Percentiles rank a stretch among this genome's conserved stretches.
These are phyloP conservation scores for Encephalitozoon cuniculi DNA, from an alignment of 371 early-diverging fungal species.

Conservation along the genomic window DNA sequence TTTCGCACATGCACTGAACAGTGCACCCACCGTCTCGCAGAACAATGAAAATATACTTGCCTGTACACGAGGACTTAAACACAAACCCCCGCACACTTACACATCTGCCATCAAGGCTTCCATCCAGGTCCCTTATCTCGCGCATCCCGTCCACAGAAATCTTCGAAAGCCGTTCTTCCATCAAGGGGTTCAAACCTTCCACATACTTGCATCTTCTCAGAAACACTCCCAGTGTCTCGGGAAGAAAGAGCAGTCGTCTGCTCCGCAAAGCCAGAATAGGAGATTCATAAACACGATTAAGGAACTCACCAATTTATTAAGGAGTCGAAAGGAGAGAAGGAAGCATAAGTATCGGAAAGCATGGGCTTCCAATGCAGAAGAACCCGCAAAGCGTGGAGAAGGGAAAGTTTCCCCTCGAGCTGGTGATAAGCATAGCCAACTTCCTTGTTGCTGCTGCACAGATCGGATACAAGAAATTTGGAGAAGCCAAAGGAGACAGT, in stretches of 20 bases:
- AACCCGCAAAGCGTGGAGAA: not conserved
- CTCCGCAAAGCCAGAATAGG: too few relatives aligned
- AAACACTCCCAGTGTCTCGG: too few relatives aligned
- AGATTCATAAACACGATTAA: too few relatives aligned
- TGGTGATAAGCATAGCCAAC: not conserved
- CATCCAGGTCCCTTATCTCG: not conserved
- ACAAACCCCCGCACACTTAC: slow-evolving; percentile 54
- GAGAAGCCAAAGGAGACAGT: too few relatives aligned
- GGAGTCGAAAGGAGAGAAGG: not conserved
- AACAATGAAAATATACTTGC: slow-evolving; percentile 51
- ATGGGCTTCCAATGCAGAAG: not conserved
- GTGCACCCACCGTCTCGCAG: slow-evolving; percentile 49
- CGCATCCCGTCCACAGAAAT: not conserved
- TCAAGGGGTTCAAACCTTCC: not conserved
- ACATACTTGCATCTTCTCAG: not conserved
- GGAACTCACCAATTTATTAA: not conserved
- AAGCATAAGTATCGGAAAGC: not conserved
- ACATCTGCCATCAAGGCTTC: not conserved
- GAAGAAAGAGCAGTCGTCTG: too few relatives aligned
- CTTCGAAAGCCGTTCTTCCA: not conserved
- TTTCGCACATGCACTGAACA: slow-evolving; percentile 41
- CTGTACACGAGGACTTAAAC: slow-evolving; percentile 25
- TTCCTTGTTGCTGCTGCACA: not conserved
- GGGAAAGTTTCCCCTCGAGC: not conserved
- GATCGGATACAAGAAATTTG: not conserved